phyloP scores from a whole-genome alignment of 306 rosid species.

The Lathyrus aphaca region DNA sequence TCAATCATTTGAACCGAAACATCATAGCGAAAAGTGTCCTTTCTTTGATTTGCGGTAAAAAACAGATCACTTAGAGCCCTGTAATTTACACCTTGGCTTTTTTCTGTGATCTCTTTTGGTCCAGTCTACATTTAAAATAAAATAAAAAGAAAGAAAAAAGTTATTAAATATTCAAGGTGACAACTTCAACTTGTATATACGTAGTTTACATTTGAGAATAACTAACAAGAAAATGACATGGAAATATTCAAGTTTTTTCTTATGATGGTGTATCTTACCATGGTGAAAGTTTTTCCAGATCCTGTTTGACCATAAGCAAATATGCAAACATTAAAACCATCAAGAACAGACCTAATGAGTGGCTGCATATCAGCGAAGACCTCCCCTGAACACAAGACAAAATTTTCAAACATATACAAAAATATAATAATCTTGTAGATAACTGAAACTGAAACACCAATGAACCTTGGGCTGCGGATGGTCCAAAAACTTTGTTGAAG shows the following conservation, averaged over 20 bases:
- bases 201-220: slow-evolving; percentile 47
- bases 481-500: slow-evolving; percentile 92
- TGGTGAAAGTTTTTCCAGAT: slow-evolving; percentile 86
- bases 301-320: slow-evolving; percentile 96
- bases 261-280: slow-evolving; percentile 54
- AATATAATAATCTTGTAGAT: slow-evolving; percentile 26
- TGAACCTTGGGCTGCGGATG: slow-evolving; percentile 86
- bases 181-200: slow-evolving; percentile 38
- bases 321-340: slow-evolving; percentile 88
- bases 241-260: not conserved
- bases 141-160: slow-evolving; percentile 18
- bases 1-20: slow-evolving; percentile 97
- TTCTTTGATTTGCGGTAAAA: slow-evolving; percentile 76
- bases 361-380: slow-evolving; percentile 92
- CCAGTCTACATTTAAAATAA: slow-evolving; percentile 60
- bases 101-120: slow-evolving; percentile 89
- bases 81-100: slow-evolving; percentile 89
- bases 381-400: slow-evolving; percentile 58
- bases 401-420: not conserved
- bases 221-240: slow-evolving; percentile 29
- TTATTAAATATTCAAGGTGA: not conserved
- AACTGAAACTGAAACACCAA: slow-evolving; percentile 29
- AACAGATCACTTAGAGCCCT: slow-evolving; percentile 93
- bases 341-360: slow-evolving; percentile 84
- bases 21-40: slow-evolving; percentile 72